These are phyloP conservation scores for Schizophyllum commune DNA, from an alignment of 1,284 basidiomycete species.

Conservation along the genomic window DNA sequence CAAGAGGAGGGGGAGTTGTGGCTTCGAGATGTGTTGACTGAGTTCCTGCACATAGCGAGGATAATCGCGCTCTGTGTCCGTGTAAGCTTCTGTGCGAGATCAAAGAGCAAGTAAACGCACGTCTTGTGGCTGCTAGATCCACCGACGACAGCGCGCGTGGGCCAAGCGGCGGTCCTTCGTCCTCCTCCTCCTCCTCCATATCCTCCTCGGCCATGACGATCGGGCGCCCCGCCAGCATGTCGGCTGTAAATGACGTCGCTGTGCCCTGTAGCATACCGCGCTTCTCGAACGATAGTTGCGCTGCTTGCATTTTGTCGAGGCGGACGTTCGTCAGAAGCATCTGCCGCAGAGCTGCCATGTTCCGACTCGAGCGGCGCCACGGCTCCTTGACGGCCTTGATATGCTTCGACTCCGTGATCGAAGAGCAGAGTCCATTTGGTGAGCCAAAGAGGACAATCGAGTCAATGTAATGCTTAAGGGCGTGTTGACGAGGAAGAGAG, in stretches of 20 bases:
- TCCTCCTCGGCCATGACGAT: background rate
- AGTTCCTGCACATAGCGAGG: conserved; percentile 8
- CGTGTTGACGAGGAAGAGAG: conserved; percentile 18
- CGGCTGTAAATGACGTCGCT: background rate
- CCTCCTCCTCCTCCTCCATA: background rate
- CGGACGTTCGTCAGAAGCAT: conserved; percentile 9
- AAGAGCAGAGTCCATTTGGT: conserved; percentile 11
- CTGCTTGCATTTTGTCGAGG: conserved; percentile 2
- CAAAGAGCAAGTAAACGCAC: background rate
- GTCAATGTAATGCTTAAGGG: conserved; percentile 15
- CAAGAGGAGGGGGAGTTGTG: conserved; percentile 10
- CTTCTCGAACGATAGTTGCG: conserved; percentile 1
- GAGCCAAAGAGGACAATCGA: conserved; percentile 11
- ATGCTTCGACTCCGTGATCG: conserved; percentile 10
- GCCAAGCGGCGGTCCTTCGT: background rate
- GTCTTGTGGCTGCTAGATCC: background rate
- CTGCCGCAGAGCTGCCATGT: conserved; percentile 7
- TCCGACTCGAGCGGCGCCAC: conserved; percentile 10
- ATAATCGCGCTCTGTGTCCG: conserved; percentile 7
- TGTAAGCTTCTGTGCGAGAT: background rate
- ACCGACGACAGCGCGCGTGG: background rate
- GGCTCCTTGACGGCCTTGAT: conserved; percentile 13
- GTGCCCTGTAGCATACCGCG: conserved; percentile 4
- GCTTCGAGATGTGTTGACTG: conserved; percentile 7
- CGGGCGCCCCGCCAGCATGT: background rate